Percentiles rank a stretch among this genome's conserved stretches.
phyloP scores from a whole-genome alignment of 805 yeast genomes.

The Kodamaea neixiangensis region DNA sequence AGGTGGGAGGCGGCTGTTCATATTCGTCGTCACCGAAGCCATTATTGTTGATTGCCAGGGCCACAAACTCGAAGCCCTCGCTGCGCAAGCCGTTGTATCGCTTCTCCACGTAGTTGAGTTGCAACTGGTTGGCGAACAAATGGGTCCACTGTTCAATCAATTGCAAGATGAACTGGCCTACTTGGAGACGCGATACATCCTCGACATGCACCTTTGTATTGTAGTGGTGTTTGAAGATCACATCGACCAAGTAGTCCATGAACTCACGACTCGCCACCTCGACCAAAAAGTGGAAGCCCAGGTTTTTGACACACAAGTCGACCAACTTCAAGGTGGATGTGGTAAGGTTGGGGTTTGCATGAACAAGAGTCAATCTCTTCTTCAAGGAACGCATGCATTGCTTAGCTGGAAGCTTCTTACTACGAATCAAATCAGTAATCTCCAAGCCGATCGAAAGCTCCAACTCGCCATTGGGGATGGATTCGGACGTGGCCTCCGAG shows the following conservation, averaged over 20 bases:
- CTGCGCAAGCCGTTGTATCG: constrained; percentile 58
- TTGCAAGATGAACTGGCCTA: constrained; percentile 60
- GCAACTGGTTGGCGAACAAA: constrained; percentile 68
- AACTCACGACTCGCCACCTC: constrained; percentile 86
- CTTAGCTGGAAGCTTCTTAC: constrained; percentile 74
- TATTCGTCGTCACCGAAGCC: constrained; percentile 22
- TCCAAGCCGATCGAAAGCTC: constrained; percentile 75
- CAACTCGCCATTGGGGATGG: constrained; percentile 89
- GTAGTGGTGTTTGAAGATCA: constrained; percentile 40
- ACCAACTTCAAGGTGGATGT: constrained; percentile 72
- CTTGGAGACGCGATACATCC: constrained; percentile 31
- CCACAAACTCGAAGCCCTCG: constrained; percentile 71
- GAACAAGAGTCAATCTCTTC: constrained; percentile 60
- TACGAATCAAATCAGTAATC: constrained; percentile 81
- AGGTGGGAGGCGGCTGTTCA: constrained; percentile 36
- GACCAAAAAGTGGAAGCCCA: constrained; percentile 80
- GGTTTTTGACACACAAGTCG: constrained; percentile 89
- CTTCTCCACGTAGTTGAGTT: constrained; percentile 62
- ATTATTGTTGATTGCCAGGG: neutral
- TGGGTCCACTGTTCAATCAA: constrained; percentile 76
- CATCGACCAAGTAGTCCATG: constrained; percentile 70
- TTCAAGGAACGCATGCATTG: constrained; percentile 86
- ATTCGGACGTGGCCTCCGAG: constrained; percentile 78
- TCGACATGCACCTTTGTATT: constrained; percentile 26
- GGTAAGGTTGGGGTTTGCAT: constrained; percentile 77